Evolutionary conservation across 2,329 filamentous ascomycete species (phyloP), one percentile per base, ranked within the genome.

Genomic region (Alternaria metachromatica): DNA sequence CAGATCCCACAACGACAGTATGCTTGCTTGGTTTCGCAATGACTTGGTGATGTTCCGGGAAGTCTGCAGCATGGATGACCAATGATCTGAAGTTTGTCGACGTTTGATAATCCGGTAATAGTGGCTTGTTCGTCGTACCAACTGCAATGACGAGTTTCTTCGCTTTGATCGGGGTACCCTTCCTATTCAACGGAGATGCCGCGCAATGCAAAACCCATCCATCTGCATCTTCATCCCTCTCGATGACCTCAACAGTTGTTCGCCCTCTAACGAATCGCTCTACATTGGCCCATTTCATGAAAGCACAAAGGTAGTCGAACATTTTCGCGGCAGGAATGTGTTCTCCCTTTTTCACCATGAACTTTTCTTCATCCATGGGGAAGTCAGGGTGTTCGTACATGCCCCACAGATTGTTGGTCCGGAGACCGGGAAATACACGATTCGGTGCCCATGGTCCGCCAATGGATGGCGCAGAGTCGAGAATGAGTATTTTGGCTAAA

Each of bases 131-230:
- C 0, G 87, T 87, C 23, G 89, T 76, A 1, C 89, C 89, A 2
- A 87, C 88, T 2, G 89, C 87, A 6, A 91, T 75, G 30, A 92
- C 84, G 50, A 92, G 78, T 70, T 87, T 89, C 13, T 75, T 77
- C 2, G 79, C 63, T 70, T 74, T 30, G 68, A 78, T 68, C 9
- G 28, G 73, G 21, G 79, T 62, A 20, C 72, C 80, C 12, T 80
- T 80, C 13, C 44, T 55, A 0, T 41, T n/a, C 5, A 44, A 57
- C 4, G 59, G 23, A 5, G 28, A 53, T 6, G 48, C 53, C 9
- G 28, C 56, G 60, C 69, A 73, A 15, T 70, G 65, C 46, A 78
- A 45, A 18, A 46, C 64, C 73, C 74, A 72, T 2, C 66, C 66
- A 4, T 60, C 62, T 23, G 69, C 69, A 13, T 72, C 71, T 6